A percentile compares a stretch with the other conserved stretches of the same genome.
Conservation (phyloP, 345 rosid species). For the Salix koriyanagi region DNA sequence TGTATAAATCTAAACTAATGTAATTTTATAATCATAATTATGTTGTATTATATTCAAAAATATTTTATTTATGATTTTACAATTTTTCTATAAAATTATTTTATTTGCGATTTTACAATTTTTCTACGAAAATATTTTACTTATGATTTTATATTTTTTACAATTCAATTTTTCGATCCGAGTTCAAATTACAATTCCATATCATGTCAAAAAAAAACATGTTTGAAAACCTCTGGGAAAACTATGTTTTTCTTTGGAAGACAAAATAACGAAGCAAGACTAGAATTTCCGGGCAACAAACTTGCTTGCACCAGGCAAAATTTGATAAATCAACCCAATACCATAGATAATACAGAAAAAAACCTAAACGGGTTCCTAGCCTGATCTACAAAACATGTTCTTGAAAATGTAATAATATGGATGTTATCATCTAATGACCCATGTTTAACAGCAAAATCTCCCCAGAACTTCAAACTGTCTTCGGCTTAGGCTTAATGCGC, state of each 20-base stretch:
- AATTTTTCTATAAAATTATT: no score
- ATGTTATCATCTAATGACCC: slow-evolving; percentile 1
- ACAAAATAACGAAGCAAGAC: background rate
- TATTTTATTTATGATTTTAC: no score
- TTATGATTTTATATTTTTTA: no score
- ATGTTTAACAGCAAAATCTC: background rate
- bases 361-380: slow-evolving; percentile 2
- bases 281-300: background rate
- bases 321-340: background rate
- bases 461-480: slow-evolving; percentile 44
- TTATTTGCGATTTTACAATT: no score
- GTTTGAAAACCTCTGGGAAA: background rate
- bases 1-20: no score
- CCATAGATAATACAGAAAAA: background rate
- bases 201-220: no score
- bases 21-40: no score
- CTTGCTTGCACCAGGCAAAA: background rate
- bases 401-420: background rate
- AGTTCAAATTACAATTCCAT: no score
- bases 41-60: no score
- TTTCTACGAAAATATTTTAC: no score
- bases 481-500: slow-evolving; percentile 80
- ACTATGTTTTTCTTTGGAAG: background rate
- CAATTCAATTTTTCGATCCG: no score
- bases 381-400: slow-evolving; percentile 18